phyloP scores from a whole-genome alignment of 2,329 filamentous ascomycete species.

The Pseudogymnoascus sp. region DNA sequence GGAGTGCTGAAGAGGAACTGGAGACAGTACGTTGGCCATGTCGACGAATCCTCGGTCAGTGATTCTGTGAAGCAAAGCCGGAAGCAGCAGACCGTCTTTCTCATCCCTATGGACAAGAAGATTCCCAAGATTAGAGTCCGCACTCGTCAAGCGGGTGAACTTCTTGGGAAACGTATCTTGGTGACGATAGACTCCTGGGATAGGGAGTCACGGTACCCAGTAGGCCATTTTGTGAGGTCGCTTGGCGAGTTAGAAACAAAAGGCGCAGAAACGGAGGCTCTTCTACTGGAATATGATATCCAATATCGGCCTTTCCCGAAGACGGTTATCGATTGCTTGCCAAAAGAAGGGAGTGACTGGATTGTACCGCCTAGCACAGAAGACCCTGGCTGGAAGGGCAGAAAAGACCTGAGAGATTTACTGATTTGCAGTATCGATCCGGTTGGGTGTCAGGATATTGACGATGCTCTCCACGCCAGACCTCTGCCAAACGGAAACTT shows the following conservation, averaged over 20 bases:
- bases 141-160: conserved; percentile 79
- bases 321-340: conserved; percentile 86
- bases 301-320: conserved; percentile 97
- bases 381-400: conserved; percentile 77
- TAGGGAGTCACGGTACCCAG: conserved; percentile 80
- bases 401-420: conserved; percentile 74
- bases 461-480: conserved; percentile 87
- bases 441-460: conserved; percentile 92
- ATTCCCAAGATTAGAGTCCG: conserved; percentile 92
- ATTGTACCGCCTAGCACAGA: conserved; percentile 71
- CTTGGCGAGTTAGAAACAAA: conserved; percentile 92
- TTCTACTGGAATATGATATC: conserved; percentile 91
- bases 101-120: conserved; percentile 96
- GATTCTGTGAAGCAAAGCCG: conserved; percentile 65
- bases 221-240: conserved; percentile 88
- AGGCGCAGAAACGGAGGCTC: conserved; percentile 91
- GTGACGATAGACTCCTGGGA: conserved; percentile 96
- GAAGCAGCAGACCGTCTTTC: conserved; percentile 84
- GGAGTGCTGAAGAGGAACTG: conserved; percentile 93
- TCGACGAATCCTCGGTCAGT: conserved; percentile 78
- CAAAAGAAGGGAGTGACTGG: conserved; percentile 87
- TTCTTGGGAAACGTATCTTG: conserved; percentile 83
- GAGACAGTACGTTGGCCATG: conserved; percentile 94
- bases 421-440: conserved; percentile 97
- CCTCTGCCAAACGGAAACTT: conserved; percentile 84